Conservation (phyloP, 75 land plant species). For the Sequoia sempervirens region DNA sequence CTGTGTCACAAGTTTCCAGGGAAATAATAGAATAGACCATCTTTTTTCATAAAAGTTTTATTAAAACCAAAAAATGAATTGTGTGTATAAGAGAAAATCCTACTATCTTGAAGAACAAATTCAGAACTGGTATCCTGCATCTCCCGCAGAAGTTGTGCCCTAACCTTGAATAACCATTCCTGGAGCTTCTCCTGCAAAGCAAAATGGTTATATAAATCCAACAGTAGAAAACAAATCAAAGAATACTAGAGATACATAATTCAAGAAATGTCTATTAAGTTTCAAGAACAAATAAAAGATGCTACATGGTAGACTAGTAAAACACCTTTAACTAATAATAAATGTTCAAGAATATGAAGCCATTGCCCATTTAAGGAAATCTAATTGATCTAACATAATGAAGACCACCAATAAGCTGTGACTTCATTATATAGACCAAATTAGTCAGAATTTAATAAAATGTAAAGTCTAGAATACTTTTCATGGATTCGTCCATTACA, state of each 20-base stretch:
- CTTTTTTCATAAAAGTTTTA: background rate
- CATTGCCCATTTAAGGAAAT: no score
- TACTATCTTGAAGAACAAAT: slow-evolving; percentile 62
- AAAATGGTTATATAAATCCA: background rate
- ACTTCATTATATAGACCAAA: background rate
- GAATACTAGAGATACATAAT: background rate
- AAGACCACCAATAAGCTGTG: background rate
- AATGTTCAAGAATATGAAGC: background rate
- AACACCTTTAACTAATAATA: background rate
- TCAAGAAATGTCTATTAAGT: background rate
- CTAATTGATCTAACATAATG: no score
- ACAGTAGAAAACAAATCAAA: background rate
- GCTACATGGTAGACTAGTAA: background rate
- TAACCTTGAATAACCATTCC: slow-evolving; percentile 69
- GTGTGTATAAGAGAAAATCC: slow-evolving; percentile 3
- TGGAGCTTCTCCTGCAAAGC: slow-evolving; percentile 73
- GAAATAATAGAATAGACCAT: background rate
- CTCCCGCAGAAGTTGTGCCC: slow-evolving; percentile 36
- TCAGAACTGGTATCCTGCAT: slow-evolving; percentile 34
- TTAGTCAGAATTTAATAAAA: background rate
- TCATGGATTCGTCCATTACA: background rate
- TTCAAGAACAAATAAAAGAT: background rate
- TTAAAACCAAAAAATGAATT: background rate
- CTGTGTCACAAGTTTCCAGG: background rate
- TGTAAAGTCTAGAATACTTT: background rate